Percentiles rank a stretch among this genome's conserved stretches.
These are phyloP conservation scores for Tetrapisispora fleetii DNA, from an alignment of 805 yeast species.

Conservation along the genomic window DNA sequence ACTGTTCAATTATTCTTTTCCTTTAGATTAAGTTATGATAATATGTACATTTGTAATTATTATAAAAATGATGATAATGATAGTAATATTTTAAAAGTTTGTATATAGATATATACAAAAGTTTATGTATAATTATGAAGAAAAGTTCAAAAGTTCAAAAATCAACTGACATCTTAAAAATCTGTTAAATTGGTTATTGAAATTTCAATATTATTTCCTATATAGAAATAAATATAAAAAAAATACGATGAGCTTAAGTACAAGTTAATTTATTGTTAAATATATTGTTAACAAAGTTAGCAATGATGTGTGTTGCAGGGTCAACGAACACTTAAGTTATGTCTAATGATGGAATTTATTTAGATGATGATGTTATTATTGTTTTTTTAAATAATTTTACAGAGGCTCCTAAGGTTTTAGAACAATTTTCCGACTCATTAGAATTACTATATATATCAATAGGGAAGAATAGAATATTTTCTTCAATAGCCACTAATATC, in stretches of 20 bases:
- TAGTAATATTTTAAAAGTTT: too few species aligned
- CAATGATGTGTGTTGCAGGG: background rate
- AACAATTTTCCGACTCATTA: background rate
- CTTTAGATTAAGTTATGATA: background rate
- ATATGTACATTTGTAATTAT: too few species aligned
- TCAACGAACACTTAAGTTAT: background rate
- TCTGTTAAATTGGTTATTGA: too few species aligned
- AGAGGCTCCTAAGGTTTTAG: background rate
- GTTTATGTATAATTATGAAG: too few species aligned
- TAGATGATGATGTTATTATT: background rate
- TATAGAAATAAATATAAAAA: too few species aligned
- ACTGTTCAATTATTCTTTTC: background rate
- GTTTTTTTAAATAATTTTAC: slow-evolving; percentile 2
- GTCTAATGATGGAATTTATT: background rate
- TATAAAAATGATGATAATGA: too few species aligned
- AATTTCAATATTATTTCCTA: too few species aligned
- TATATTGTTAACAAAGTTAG: background rate
- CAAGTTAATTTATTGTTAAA: too few species aligned
- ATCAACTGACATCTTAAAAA: too few species aligned
- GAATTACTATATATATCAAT: background rate
- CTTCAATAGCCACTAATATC: background rate
- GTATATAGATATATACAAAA: too few species aligned
- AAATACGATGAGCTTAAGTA: too few species aligned
- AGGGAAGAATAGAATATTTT: background rate
- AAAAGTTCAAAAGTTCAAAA: too few species aligned